Base-by-base conservation (phyloP, 2,329 filamentous ascomycete genomes). In the Neoascochyta sp. region DNA sequence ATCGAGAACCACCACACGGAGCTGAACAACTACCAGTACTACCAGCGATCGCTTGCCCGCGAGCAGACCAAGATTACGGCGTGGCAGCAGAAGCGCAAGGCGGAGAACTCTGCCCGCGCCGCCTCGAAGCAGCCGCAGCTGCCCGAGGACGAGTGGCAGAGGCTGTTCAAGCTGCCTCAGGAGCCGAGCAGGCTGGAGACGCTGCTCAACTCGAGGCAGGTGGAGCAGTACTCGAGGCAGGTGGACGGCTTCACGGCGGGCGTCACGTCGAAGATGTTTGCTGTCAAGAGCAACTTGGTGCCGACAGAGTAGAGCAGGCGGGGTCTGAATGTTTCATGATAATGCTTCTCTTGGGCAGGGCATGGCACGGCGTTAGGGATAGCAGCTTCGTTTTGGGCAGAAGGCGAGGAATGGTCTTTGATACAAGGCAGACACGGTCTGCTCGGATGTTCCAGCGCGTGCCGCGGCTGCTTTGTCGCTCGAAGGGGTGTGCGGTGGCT, bases 1-100 rank as follows among this genome's bases (percentile, higher is more conserved):
- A 95, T 98, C 64, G 92, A 98, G 74, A 83, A 84, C 33, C 92
- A 98, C 74, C 92, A 96, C 71, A 95, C 89, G 39, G 92, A 98
- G 69, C 83, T 94, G 64, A 96, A 96, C 80, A 98, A 98, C 77
- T 92, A 93, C 73, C 89, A 95, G 67, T 86, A 84, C 76, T 95
- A 95, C 74, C 88, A 95, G 71, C 80, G 92, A 57, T 88, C 93
- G 60, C 76, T 96, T 35, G 83, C 82, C 31, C 86, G 92, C 52
- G 92, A 98, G 72, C 92, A 98, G 71, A 71, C 84, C 56, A 98
- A 96, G 78, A 95, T 98, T 54, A 81, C 86, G 32, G 83, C 88
- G 47, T 98, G 92, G 92, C 90, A 96, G 70, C 71, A 82, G 41
- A 96, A 98, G 80, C 83, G 92, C 62, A 94, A 95, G 74, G 82